Evolutionary conservation across 2,329 filamentous ascomycete species (phyloP).

Genomic region (Zymoseptoria pseudotritici): DNA sequence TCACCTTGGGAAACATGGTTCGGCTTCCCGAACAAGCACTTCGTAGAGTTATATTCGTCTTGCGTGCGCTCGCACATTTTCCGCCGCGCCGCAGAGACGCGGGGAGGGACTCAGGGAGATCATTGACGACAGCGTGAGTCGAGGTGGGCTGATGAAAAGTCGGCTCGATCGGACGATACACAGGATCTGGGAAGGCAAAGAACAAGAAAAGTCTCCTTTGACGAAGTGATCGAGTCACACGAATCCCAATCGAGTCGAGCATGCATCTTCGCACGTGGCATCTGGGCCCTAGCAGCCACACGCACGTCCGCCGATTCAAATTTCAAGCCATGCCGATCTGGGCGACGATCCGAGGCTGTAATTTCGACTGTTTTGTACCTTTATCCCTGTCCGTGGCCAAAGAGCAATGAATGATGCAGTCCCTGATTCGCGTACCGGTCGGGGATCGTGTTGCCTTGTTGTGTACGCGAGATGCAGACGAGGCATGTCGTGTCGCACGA

Average conservation of each 20-base stretch:
- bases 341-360: conserved; percentile 17
- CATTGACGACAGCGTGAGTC: background rate
- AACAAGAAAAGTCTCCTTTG: background rate
- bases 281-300: background rate
- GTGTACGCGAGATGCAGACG: conserved; percentile 14
- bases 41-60: background rate
- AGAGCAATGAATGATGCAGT: background rate
- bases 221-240: background rate
- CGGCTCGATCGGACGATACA: background rate
- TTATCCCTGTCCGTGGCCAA: background rate
- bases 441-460: conserved; percentile 9
- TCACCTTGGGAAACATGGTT: background rate
- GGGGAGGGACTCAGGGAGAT: background rate
- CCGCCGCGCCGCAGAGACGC: background rate
- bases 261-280: conserved; percentile 2
- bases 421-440: conserved; percentile 11
- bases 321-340: conserved; percentile 19
- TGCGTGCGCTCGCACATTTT: background rate
- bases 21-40: background rate
- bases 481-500: conserved; percentile 4
- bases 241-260: background rate
- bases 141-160: background rate
- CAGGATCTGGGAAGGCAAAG: background rate
- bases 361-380: conserved; percentile 4
- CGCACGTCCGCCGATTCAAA: background rate